phyloP scores from a whole-genome alignment of 371 early-diverging fungal species.

The Amoeboradix gromovi region DNA sequence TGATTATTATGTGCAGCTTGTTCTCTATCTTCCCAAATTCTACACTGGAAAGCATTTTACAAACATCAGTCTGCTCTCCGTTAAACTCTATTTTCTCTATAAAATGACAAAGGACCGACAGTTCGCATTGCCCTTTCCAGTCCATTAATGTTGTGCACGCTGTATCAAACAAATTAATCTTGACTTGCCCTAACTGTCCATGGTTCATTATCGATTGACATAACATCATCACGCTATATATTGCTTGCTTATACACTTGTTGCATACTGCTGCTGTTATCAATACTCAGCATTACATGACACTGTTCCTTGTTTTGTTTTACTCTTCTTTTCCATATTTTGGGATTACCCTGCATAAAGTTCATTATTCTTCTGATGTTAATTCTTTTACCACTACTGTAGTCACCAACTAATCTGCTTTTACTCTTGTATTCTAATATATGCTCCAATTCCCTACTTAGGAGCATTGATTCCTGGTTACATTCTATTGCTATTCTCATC shows the following conservation, averaged over 20 bases:
- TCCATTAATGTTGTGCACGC: conserved; percentile 2
- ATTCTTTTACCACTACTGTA: conserved; percentile 96
- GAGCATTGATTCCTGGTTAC: neutral
- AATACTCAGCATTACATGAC: conserved; percentile 89
- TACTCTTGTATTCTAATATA: neutral
- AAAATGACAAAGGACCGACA: conserved; percentile 70
- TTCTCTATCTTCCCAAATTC: conserved; percentile 48
- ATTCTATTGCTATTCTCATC: no score
- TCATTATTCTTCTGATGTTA: conserved; percentile 97
- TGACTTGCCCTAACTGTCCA: conserved; percentile 67
- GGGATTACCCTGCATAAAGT: conserved; percentile 95
- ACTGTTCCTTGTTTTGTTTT: conserved; percentile 83
- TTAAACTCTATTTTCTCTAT: conserved; percentile 59
- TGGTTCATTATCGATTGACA: conserved; percentile 67
- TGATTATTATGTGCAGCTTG: conserved; percentile 79
- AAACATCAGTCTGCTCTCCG: conserved; percentile 59
- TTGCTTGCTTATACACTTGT: conserved; percentile 63
- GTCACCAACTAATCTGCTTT: conserved; percentile 57
- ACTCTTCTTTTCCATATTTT: conserved; percentile 98
- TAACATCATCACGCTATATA: conserved; percentile 63
- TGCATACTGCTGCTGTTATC: conserved; percentile 97
- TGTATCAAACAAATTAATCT: conserved; percentile 66
- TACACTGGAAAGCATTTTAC: conserved; percentile 44
- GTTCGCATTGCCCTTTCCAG: conserved; percentile 22
- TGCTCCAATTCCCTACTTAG: neutral